Evolutionary conservation across 352 stramenopile species (phyloP), one percentile per base, ranked within the genome.

Genomic region (Globisporangium acanthophoron): DNA sequence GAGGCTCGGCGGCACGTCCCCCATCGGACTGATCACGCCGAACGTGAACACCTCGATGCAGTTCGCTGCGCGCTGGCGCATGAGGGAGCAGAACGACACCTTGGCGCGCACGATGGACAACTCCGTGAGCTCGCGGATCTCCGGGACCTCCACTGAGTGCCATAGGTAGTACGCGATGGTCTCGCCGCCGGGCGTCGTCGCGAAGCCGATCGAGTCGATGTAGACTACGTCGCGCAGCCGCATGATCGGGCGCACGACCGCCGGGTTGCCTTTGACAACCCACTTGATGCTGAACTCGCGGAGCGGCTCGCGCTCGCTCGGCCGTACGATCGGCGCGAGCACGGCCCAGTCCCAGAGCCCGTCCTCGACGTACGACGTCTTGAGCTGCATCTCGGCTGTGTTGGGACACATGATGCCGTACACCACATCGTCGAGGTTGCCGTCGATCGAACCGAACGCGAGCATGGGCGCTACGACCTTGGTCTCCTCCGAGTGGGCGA

Each of bases 211-310:
- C 43, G 73, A 69, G 57, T 88, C 75, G 16, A 88, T 69, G 40
- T 70, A 86, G 4, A 78, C 78, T 52, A 78, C 76, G 57, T 88
- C 78, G 15, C 78, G 71, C n/a, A 75, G 72, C 49, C 72, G 71
- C 46, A 78, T 69, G n/a, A 82, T 51, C 4, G 64, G 67, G 18
- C 65, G 64, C 33, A 78, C 61, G 47, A 74, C 37, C 31, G 70
- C 58, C 21, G 73, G 66, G 39, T 72, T 69, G 29, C 61, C 68
- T 16, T 82, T 81, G 49, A 86, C 68, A 52, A 61, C 65, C 76
- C 76, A 87, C 31, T 78, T 78, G 58, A 87, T 62, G 21, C 67
- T 60, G 16, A 84, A 58, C 29, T 61, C 66, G 7, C 68, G 65
- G 27, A 87, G 66, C 11, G 73, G 76, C 0, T 82, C 66, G 3